Conservation (phyloP, 2,329 filamentous ascomycete species). For the Aspergillus sp. region DNA sequence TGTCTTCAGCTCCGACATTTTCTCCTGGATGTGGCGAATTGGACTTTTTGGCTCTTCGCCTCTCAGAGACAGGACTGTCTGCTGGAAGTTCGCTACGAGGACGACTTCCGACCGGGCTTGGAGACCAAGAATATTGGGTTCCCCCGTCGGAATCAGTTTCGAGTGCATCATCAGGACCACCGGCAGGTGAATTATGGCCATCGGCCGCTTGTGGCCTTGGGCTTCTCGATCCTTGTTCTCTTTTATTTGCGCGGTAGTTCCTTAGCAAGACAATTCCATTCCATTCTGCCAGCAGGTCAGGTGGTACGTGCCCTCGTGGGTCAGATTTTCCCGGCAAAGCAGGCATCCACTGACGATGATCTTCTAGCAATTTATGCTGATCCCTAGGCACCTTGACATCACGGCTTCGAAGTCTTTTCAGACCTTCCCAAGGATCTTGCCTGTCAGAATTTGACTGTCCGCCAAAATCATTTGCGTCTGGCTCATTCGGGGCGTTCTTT, state of each 20-base stretch:
- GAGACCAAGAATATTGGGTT: conserved; percentile 12
- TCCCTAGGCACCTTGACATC: conserved; percentile 43
- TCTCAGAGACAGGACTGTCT: conserved; percentile 13
- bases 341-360: conserved; percentile 34
- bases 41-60: neutral
- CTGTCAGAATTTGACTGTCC: neutral
- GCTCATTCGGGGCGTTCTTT: neutral
- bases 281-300: conserved; percentile 30
- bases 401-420: conserved; percentile 33
- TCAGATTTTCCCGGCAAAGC: conserved; percentile 20
- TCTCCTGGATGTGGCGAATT: neutral
- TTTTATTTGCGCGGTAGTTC: neutral
- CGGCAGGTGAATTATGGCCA: conserved; percentile 1
- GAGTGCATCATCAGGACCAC: conserved; percentile 6
- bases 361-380: conserved; percentile 46
- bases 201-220: neutral
- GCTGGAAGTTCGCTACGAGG: conserved; percentile 15
- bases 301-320: conserved; percentile 29
- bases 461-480: neutral
- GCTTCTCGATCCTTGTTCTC: neutral
- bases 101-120: conserved; percentile 7
- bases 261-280: conserved; percentile 21
- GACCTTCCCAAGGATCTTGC: conserved; percentile 23
- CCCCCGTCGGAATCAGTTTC: conserved; percentile 12
- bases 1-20: neutral